Percentiles rank a stretch among this genome's conserved stretches.
phyloP scores from a whole-genome alignment of 352 stramenopile genomes.

The Pythium phragmitis region DNA sequence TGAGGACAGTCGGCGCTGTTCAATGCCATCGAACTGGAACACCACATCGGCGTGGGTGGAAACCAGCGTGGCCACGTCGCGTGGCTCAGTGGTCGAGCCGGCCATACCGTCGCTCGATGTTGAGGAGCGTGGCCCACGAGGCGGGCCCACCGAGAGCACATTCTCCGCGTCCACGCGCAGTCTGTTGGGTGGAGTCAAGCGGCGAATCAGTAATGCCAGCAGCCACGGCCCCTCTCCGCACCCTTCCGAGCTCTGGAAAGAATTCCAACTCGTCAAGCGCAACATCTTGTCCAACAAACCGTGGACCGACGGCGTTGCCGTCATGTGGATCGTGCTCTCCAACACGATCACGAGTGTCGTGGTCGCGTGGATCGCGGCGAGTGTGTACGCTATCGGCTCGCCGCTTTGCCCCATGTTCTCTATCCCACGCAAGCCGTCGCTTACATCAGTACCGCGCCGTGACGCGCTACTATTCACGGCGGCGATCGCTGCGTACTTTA shows the following conservation, averaged over 20 bases:
- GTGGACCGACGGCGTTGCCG: conserved; percentile 30
- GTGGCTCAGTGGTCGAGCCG: not conserved
- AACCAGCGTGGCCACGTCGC: not conserved
- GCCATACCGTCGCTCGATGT: not conserved
- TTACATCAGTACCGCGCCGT: not conserved
- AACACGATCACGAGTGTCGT: conserved; percentile 31
- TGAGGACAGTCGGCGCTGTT: not conserved
- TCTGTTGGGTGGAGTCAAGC: conserved; percentile 12
- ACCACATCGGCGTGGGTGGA: not conserved
- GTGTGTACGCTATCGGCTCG: conserved; percentile 31
- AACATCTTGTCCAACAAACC: conserved; percentile 32
- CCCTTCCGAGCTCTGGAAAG: conserved; percentile 29
- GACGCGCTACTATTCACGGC: conserved; percentile 19
- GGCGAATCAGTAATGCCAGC: conserved; percentile 18
- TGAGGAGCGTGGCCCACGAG: not conserved
- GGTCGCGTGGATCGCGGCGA: conserved; percentile 23
- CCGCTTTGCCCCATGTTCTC: conserved; percentile 24
- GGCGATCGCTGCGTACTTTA: conserved; percentile 30
- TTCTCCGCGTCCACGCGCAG: conserved; percentile 7
- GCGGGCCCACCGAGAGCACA: conserved; percentile 5
- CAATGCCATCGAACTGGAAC: not conserved
- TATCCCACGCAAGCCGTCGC: not conserved
- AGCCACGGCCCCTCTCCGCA: conserved; percentile 1
- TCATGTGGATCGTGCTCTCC: conserved; percentile 36
- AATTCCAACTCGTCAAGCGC: conserved; percentile 31